Evolutionary conservation across 2,329 filamentous ascomycete species (phyloP).

Genomic region (Cryphonectria naterciae): DNA sequence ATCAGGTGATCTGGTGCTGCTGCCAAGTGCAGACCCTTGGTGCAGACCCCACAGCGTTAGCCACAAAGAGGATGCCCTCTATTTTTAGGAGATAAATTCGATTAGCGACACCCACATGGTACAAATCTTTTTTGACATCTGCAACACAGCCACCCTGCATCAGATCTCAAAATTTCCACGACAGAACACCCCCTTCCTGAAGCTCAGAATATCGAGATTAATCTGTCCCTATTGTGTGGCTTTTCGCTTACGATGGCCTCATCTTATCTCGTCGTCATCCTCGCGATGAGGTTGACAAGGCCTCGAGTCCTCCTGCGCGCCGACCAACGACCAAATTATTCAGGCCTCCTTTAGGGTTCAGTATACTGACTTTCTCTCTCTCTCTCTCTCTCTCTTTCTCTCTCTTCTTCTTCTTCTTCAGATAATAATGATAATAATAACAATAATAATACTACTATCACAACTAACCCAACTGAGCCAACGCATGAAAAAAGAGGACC

Average conservation of each 20-base stretch:
- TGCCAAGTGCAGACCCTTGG: background rate
- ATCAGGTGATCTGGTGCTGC: background rate
- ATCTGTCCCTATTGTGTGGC: background rate
- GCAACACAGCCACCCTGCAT: slow-evolving; percentile 6
- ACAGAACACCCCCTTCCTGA: background rate
- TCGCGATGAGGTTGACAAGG: background rate
- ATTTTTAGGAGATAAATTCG: slow-evolving; percentile 7
- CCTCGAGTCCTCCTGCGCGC: background rate
- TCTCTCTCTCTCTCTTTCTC: no score
- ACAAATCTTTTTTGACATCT: background rate
- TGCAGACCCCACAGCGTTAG: background rate
- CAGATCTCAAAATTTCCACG: slow-evolving; percentile 7
- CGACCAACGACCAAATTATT: background rate
- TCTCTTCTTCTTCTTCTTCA: no score
- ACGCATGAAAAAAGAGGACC: background rate
- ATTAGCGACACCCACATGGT: background rate
- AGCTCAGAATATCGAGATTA: background rate
- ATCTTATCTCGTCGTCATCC: background rate
- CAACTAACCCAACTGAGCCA: background rate
- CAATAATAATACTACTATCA: background rate
- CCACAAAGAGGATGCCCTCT: slow-evolving; percentile 4
- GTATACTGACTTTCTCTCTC: background rate
- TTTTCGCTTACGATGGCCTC: slow-evolving; percentile 3
- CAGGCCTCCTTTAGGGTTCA: background rate
- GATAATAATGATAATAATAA: no score